Base-by-base conservation (phyloP, 192 early-diverging fungal genomes). In the Polychytrium aggregatum region DNA sequence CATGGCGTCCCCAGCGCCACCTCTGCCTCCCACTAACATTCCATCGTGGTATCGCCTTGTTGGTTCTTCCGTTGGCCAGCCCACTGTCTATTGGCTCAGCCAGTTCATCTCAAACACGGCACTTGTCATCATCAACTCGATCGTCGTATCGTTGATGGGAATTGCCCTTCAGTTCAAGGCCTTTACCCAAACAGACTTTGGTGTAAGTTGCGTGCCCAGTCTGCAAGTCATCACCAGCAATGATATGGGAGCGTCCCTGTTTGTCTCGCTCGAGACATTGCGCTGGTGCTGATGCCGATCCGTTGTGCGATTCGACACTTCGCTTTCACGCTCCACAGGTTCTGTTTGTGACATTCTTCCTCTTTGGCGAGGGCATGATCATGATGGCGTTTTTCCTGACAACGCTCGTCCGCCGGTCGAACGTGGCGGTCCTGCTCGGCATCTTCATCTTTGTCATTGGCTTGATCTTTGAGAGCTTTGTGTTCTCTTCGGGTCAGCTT, bases 401-500 rank as follows among this genome's bases (percentile, higher is more conserved):
- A 4, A 79, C 75, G 24, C 69, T 86, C 50, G 77, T 82, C 31
- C 65, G 77, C 40, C 45, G 57, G 18, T 58, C 79, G 44, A 54
- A 77, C 16, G 74, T 74, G 1, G 85, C 76, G 9, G 62, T 87
- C 27, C 52, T 87, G 46, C 62, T 82, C 41, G 84, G 84, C 41
- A 87, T 87, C 46, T 87, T 86, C 48, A 33, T 85, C 29, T 87
- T 87, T 52, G 79, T 87, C 27, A 82, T 86, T 56, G 85, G 85
- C 2, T 63, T 87, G 20, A 48, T 87, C 20, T 87, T 87, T 57
- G 70, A 83, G 54, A 57, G 50, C 37, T 74, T 74, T 55, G 72
- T 74, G 10, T 74, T 74, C 42, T 54, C 55, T 6, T 50, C 42
- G 46, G 48, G 60, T 13, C 57, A 40, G n/a, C 41, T 74, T n/a